Base-by-base conservation (phyloP, 2,329 filamentous ascomycete genomes). In the Lanzia echinophila region DNA sequence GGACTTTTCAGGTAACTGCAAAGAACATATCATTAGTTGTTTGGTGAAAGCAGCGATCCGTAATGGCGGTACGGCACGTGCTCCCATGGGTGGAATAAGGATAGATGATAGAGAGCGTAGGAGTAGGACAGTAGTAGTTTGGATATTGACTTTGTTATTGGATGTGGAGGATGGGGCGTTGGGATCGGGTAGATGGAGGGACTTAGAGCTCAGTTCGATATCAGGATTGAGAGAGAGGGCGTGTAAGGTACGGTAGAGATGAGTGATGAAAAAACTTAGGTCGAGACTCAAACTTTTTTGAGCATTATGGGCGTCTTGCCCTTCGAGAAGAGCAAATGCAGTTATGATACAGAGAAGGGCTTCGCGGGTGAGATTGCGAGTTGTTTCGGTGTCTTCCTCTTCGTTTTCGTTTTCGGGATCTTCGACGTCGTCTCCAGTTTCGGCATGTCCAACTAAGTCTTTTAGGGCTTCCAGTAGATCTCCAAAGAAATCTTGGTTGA, bases 401-500 rank as follows among this genome's bases (percentile, higher is more conserved):
- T 60, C 72, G 6, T 13, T 12, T 11, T 75, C 73, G 28, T 67
- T 65, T 11, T 69, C 68, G 3, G 72, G 68, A 11, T 73, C 69
- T 8, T 72, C 70, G 2, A 73, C 64, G 38, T 72, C 69, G 3
- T 75, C 76, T 15, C 78, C 74, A 0, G 78, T 75, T 64, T 86
- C 80, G 50, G 87, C 86, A 61, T 91, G 82, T 3, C 83, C 81
- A 63, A 97, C 92, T 43, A 99, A 80, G 60, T 99, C 94, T 70
- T 95, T 95, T 38, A 99, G 77, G 0, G 90, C 92, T 71, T 97
- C 94, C 11, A 99, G 81, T 31, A 99, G 78, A 67, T 99, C 94
- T 28, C 92, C 94, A 65, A 99, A 99, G 75, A 99, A 97, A 68
- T 99, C 90, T 67, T 99, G 90, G 73, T 99, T 99, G 77, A 99